Evolutionary conservation across 805 yeast species (phyloP).

Genomic region (Suhomyces pyralidae): DNA sequence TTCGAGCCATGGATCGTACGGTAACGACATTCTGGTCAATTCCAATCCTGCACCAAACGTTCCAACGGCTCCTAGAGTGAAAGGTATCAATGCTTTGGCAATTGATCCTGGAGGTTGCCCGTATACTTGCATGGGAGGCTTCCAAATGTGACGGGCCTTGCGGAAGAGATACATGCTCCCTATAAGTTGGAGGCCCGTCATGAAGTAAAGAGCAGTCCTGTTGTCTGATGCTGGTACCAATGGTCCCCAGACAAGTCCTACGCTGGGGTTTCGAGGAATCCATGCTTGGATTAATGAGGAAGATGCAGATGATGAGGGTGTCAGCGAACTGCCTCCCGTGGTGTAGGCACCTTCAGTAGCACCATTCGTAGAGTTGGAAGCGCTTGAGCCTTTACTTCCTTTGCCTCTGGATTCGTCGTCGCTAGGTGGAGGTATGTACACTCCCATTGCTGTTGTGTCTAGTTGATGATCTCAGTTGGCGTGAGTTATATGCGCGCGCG

Average conservation of each 20-base stretch:
- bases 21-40: slow-evolving; percentile 44
- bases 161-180: slow-evolving; percentile 38
- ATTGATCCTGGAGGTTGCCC: slow-evolving; percentile 7
- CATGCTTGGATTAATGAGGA: slow-evolving; percentile 5
- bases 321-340: slow-evolving; percentile 7
- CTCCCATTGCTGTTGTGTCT: slow-evolving; percentile 23
- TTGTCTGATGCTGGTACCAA: slow-evolving; percentile 72
- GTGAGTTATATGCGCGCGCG: neutral
- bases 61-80: slow-evolving; percentile 42
- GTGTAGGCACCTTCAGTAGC: neutral
- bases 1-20: slow-evolving; percentile 68
- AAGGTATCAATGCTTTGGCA: slow-evolving; percentile 10
- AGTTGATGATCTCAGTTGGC: neutral
- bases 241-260: slow-evolving; percentile 54
- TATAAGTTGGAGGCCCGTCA: slow-evolving; percentile 52
- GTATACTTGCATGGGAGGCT: slow-evolving; percentile 4
- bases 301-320: slow-evolving; percentile 10
- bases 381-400: neutral
- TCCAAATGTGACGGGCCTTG: slow-evolving; percentile 15
- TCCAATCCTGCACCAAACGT: slow-evolving; percentile 59
- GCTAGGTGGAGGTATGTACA: slow-evolving; percentile 34
- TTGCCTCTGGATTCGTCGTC: slow-evolving; percentile 8
- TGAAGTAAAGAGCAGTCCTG: slow-evolving; percentile 47
- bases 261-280: slow-evolving; percentile 13
- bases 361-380: slow-evolving; percentile 4